Conservation (phyloP, 805 yeast species). For the Metschnikowia amazonensis region DNA sequence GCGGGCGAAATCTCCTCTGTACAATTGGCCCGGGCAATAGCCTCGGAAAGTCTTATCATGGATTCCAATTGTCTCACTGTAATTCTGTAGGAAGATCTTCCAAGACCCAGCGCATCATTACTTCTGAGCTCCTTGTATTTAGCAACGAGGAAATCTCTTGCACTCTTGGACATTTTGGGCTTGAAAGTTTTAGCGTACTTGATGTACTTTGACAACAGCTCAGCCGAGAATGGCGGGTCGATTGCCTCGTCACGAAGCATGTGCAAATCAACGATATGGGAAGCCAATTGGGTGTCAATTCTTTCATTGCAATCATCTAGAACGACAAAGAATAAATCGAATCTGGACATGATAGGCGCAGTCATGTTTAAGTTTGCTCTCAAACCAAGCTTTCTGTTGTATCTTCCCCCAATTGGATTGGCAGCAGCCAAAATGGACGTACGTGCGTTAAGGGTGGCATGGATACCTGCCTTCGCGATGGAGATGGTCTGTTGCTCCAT, state of each 20-base stretch:
- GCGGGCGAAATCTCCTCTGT: constrained; percentile 79
- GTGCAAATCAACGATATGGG: constrained; percentile 89
- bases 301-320: constrained; percentile 92
- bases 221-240: constrained; percentile 82
- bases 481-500: constrained; percentile 99
- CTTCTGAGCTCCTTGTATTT: constrained; percentile 81
- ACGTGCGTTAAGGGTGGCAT: constrained; percentile 94
- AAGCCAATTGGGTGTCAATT: constrained; percentile 84
- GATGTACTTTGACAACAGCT: constrained; percentile 82
- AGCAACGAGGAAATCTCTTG: constrained; percentile 70
- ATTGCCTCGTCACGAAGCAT: constrained; percentile 89
- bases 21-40: constrained; percentile 95
- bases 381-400: constrained; percentile 79
- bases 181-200: constrained; percentile 89
- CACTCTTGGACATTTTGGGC: constrained; percentile 79
- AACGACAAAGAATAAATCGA: constrained; percentile 90
- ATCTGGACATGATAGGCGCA: constrained; percentile 98
- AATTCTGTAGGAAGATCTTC: constrained; percentile 83
- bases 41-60: constrained; percentile 89
- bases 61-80: constrained; percentile 97
- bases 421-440: constrained; percentile 98
- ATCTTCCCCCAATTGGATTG: constrained; percentile 95
- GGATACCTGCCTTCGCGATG: constrained; percentile 97
- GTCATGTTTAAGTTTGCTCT: constrained; percentile 90
- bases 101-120: constrained; percentile 87